Percentiles rank a stretch among this genome's conserved stretches.
These are phyloP conservation scores for Begonia masoniana DNA, from an alignment of 306 rosid genomes.

Conservation along the genomic window DNA sequence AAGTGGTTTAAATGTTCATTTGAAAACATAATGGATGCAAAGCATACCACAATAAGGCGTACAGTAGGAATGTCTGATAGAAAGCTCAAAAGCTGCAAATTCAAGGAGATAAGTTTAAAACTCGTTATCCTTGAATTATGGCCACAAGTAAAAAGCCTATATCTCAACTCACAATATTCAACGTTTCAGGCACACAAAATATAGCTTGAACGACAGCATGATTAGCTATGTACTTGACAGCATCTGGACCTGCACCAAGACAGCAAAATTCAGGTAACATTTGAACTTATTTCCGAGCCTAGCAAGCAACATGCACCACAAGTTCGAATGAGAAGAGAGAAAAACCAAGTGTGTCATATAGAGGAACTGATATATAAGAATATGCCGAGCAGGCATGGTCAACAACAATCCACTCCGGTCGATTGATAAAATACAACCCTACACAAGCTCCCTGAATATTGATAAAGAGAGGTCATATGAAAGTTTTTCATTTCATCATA, in stretches of 20 bases:
- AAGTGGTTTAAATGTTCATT: constrained; percentile 3
- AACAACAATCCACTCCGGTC: constrained; percentile 95
- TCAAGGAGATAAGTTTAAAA: constrained; percentile 13
- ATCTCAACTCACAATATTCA: constrained; percentile 57
- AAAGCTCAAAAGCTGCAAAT: constrained; percentile 78
- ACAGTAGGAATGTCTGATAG: constrained; percentile 81
- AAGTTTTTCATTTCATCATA: too few relatives aligned
- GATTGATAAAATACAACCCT: constrained; percentile 85
- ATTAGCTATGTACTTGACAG: constrained; percentile 68
- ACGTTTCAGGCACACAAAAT: constrained; percentile 83
- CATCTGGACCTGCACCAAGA: constrained; percentile 75
- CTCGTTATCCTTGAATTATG: too few relatives aligned
- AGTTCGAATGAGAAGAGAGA: constrained; percentile 4
- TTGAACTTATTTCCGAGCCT: too few relatives aligned
- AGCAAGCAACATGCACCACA: too few relatives aligned
- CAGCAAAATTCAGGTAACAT: not conserved
- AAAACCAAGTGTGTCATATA: constrained; percentile 97
- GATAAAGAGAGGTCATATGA: too few relatives aligned
- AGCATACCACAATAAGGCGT: constrained; percentile 82
- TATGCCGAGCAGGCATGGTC: constrained; percentile 98
- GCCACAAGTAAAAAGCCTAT: too few relatives aligned
- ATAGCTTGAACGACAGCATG: constrained; percentile 80
- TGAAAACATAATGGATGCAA: constrained; percentile 11
- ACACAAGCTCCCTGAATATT: constrained; percentile 49
- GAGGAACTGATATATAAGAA: constrained; percentile 87